Percentiles rank a stretch among this genome's conserved stretches.
Conservation (phyloP, 106 monocot genomes). For the Xerophyta viscosa region DNA sequence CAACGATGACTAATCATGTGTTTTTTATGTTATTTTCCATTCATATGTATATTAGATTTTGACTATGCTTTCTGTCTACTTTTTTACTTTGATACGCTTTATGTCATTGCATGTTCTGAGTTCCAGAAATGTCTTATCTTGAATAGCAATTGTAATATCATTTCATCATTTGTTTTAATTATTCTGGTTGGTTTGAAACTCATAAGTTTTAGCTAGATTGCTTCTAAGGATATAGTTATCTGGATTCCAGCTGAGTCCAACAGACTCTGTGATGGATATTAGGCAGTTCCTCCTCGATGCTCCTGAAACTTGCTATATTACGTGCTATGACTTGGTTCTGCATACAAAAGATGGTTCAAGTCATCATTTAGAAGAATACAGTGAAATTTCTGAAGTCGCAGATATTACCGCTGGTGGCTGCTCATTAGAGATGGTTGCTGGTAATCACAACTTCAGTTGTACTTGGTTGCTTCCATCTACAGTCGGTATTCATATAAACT, state of each 20-base stretch:
- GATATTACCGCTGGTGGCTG: constrained; percentile 88
- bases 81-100: too few species aligned
- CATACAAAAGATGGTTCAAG: constrained; percentile 73
- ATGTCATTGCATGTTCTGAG: too few species aligned
- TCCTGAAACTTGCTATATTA: constrained; percentile 95
- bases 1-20: too few species aligned
- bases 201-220: too few species aligned
- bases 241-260: constrained; percentile 61
- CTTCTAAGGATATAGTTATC: constrained; percentile 7
- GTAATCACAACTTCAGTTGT: constrained; percentile 24
- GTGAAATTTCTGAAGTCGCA: constrained; percentile 95
- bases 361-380: constrained; percentile 86
- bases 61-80: too few species aligned
- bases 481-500: too few species aligned
- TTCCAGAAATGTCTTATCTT: neutral
- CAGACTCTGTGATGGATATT: constrained; percentile 94
- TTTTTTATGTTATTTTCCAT: too few species aligned
- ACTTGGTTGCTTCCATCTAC: too few species aligned
- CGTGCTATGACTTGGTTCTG: constrained; percentile 92
- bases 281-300: constrained; percentile 98
- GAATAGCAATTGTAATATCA: neutral
- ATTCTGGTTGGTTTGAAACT: too few species aligned
- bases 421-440: constrained; percentile 84
- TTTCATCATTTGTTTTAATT: neutral
- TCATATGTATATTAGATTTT: too few species aligned